Evolutionary conservation across 495 filamentous ascomycete species (phyloP), one percentile per base, ranked within the genome.

Genomic region (Clohesyomyces aquaticus): DNA sequence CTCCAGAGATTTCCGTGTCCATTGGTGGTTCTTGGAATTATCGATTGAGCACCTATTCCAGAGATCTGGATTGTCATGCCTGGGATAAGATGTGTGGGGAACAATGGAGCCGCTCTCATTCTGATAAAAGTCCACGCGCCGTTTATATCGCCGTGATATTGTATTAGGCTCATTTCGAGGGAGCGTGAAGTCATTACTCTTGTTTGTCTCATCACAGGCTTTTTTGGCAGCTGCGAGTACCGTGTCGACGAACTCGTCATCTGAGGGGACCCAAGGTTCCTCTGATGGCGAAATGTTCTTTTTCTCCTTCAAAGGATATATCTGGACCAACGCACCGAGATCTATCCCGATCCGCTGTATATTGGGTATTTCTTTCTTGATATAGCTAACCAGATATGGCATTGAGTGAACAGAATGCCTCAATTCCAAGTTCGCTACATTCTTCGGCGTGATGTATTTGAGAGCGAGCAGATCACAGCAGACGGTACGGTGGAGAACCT

Each of bases 261-360:
- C 51, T n/a, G 16, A 14, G 16, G 32, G 22, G 3, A 43, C 27
- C 14, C 6, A 14, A 11, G 54, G 14, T 16, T 16, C 22, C 9
- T 1, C 9, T 25, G 10, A n/a, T 19, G 16, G 19, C 43, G 54
- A 45, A 4, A 22, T 16, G 6, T 43, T 45, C 11, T n/a, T 12
- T 25, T 42, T 18, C 3, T n/a, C 23, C 18, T 46, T n/a, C 11
- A 65, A 43, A 10, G 65, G 65, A 43, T 59, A 63, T 2, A 63
- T 55, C 32, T 68, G 65, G 11, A 63, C 23, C 59, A 59, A 68
- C 0, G 65, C 59, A 26, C 65, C 65, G 16, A 68, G 45, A 29
- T 68, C 65, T 10, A 68, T 46, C 3, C 59, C 65, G 4, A 68
- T 47, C 28, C 35, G 28, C 23, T 53, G 8, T 26, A 68, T 52